These are phyloP conservation scores for Colletotrichum brevisporum DNA, from an alignment of 2,329 filamentous ascomycete species.

Conservation along the genomic window DNA sequence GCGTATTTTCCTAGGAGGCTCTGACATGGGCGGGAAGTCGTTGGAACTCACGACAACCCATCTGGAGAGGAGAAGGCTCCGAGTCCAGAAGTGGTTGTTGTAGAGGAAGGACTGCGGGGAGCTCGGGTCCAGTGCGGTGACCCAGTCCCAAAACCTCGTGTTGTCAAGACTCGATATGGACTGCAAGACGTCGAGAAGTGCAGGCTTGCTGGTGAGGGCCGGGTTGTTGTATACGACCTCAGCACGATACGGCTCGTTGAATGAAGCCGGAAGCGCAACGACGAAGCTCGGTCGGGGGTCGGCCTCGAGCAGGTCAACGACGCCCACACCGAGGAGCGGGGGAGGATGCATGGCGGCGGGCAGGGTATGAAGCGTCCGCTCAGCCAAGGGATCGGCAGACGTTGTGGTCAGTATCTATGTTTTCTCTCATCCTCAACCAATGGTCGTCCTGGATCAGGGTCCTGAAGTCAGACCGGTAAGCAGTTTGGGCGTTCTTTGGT, in stretches of 20 bases:
- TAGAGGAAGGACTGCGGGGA: constrained; percentile 48
- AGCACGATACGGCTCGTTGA: constrained; percentile 37
- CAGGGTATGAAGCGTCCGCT: constrained; percentile 31
- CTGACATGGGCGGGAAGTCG: constrained; percentile 49
- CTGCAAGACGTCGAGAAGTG: constrained; percentile 50
- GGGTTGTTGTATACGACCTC: constrained; percentile 54
- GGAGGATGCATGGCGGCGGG: constrained; percentile 39
- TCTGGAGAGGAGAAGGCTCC: constrained; percentile 49
- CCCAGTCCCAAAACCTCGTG: constrained; percentile 57
- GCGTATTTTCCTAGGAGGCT: constrained; percentile 50
- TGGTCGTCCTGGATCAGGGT: constrained; percentile 7
- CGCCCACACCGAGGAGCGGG: constrained; percentile 46
- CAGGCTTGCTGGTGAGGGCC: constrained; percentile 48
- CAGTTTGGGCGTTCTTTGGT: neutral
- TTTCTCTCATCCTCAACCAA: constrained; percentile 39
- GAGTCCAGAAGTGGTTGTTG: constrained; percentile 54
- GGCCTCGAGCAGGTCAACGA: constrained; percentile 56
- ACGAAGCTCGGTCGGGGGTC: constrained; percentile 60
- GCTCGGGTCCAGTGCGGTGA: constrained; percentile 44
- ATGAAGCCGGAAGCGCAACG: constrained; percentile 44
- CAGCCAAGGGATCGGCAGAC: constrained; percentile 38
- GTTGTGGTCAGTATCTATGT: constrained; percentile 32
- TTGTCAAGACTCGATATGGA: constrained; percentile 49
- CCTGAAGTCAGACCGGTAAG: constrained; percentile 15
- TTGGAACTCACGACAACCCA: constrained; percentile 59